Base-by-base conservation (phyloP, 2,329 filamentous ascomycete genomes). In the Xylariales sp. region DNA sequence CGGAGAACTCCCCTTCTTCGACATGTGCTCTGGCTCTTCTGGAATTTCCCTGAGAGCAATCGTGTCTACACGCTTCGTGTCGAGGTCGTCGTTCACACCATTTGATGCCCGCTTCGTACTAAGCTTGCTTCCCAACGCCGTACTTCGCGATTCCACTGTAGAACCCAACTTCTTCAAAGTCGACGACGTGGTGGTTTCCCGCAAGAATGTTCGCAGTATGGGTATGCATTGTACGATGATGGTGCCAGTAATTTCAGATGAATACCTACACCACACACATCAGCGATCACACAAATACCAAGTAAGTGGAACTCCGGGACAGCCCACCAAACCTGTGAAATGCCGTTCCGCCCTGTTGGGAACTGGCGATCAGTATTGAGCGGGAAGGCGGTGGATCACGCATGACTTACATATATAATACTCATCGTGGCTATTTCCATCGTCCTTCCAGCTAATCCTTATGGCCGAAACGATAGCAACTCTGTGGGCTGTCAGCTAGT, bases 161-260 rank as follows among this genome's bases (percentile, higher is more conserved):
- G 38, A 40, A 12, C 31, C 42, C 16, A 50, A 31, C 14, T 45
- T 46, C 21, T 43, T 60, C 3, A 61, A 65, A 3, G 60, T 61
- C 20, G 69, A 43, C 0, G 63, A 61, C 1, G 60, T 62, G 43
- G 63, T 59, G 7, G 68, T 54, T 22, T 70, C 64, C 31, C 62
- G 60, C 29, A 76, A 46, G 15, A 76, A 62, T 0, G 71, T 69
- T 8, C 73, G 65, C 6, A 76, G 51, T 12, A 76, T 66, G 2
- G 73, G 73, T 3, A 76, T 68, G 45, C 70, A 76, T 48, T 75
- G 72, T 4, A 75, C 73, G 31, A 76, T 74, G 47, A 76, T 73
- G 19, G 73, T 76, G 40, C 72, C 71, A 7, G 69, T 64, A 40
- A 75, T 61, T 54, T 76, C 73, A 12, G 71, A 71, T 0, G 69